Conservation (phyloP, 352 stramenopile species). For the Phytophthora fragariaefolia region DNA sequence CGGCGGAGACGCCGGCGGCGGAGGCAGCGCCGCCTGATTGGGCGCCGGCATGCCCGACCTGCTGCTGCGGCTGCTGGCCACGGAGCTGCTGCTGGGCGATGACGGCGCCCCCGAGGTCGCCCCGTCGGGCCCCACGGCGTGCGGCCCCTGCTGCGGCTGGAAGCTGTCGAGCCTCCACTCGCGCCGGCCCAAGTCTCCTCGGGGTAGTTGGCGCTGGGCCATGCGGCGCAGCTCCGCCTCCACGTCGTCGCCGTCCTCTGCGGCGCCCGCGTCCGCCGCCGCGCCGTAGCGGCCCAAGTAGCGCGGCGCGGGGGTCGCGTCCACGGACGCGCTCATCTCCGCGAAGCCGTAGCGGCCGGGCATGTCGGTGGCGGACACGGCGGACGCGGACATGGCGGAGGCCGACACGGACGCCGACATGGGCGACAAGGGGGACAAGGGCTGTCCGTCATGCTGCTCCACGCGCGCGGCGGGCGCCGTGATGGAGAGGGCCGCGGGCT, state of each 20-base stretch:
- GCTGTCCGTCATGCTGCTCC: constrained; percentile 14
- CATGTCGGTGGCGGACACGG: constrained; percentile 81
- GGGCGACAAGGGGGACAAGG: constrained; percentile 46
- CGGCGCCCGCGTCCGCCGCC: constrained; percentile 9
- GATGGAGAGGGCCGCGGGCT: constrained; percentile 15
- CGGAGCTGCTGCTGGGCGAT: constrained; percentile 50
- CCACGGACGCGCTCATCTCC: constrained; percentile 84
- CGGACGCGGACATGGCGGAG: constrained; percentile 77
- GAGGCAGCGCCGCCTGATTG: constrained; percentile 44
- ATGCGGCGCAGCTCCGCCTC: constrained; percentile 81
- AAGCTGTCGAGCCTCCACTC: constrained; percentile 83
- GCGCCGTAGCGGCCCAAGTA: constrained; percentile 69
- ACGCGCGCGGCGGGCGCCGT: constrained; percentile 4
- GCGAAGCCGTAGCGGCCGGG: constrained; percentile 66
- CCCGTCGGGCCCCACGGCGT: constrained; percentile 13
- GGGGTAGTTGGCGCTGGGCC: constrained; percentile 77
- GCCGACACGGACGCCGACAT: constrained; percentile 70
- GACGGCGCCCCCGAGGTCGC: constrained; percentile 46
- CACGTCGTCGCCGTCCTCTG: constrained; percentile 66
- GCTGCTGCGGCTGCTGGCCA: constrained; percentile 40
- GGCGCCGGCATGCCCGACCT: constrained; percentile 15
- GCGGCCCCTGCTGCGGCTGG: constrained; percentile 30
- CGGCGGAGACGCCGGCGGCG: constrained; percentile 63
- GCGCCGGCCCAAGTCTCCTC: constrained; percentile 75
- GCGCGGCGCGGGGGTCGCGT: constrained; percentile 75